A percentile compares a stretch with the other conserved stretches of the same genome.
These are phyloP conservation scores for Silene noctiflora DNA, from an alignment of 179 eudicot genomes.

Conservation along the genomic window DNA sequence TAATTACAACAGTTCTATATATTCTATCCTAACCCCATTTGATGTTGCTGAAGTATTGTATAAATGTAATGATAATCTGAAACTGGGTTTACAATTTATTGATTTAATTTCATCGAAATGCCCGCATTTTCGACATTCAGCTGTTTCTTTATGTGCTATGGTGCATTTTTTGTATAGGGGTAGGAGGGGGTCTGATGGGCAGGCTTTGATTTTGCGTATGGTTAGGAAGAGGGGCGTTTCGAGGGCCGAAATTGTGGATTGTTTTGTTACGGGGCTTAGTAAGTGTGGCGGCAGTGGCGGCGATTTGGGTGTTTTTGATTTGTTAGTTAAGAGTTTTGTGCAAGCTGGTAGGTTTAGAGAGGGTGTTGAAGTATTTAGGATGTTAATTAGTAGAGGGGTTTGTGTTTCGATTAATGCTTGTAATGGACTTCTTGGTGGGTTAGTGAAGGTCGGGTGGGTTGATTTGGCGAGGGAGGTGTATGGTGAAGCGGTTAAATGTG, in stretches of 20 bases:
- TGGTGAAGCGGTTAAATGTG: conserved; percentile 36
- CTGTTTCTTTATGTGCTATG: conserved; percentile 49
- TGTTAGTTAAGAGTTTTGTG: conserved; percentile 76
- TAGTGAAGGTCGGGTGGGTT: conserved; percentile 79
- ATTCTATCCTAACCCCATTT: conserved; percentile 45
- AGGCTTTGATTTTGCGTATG: conserved; percentile 64
- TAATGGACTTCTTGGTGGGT: conserved; percentile 80
- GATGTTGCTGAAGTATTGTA: conserved; percentile 43
- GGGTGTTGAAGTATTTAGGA: conserved; percentile 55
- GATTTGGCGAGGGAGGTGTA: conserved; percentile 70
- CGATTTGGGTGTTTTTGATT: conserved; percentile 54
- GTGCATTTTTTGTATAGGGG: conserved; percentile 49
- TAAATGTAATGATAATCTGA: conserved; percentile 47
- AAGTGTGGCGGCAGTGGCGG: conserved; percentile 34
- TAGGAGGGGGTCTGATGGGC: conserved; percentile 60
- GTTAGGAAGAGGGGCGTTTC: conserved; percentile 69
- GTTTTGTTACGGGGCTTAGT: conserved; percentile 35
- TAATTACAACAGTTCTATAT: conserved; percentile 19
- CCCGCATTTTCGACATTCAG: conserved; percentile 61
- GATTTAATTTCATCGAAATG: conserved; percentile 36
- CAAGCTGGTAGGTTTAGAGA: conserved; percentile 83
- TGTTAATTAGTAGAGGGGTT: conserved; percentile 43
- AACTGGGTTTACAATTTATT: conserved; percentile 48
- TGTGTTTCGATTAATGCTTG: conserved; percentile 65
- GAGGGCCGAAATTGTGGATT: conserved; percentile 57